These are phyloP conservation scores for Anisodus acutangulus DNA, from an alignment of 257 asterid genomes.

Conservation along the genomic window DNA sequence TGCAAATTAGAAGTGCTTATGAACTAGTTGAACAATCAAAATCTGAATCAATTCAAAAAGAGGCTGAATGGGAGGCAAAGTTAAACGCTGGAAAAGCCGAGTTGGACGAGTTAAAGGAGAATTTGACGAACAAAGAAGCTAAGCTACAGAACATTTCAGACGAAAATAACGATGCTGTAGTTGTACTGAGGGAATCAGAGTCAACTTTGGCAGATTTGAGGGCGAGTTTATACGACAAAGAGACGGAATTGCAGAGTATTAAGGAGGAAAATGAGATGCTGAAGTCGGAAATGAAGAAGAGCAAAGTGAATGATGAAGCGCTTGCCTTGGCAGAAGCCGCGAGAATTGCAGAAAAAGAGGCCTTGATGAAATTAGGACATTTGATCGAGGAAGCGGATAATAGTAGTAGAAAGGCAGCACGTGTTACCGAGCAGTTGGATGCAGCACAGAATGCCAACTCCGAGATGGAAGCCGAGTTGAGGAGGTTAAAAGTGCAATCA, in stretches of 20 bases:
- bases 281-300: constrained; percentile 57
- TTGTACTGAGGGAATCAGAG: constrained; percentile 44
- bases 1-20: constrained; percentile 68
- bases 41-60: constrained; percentile 49
- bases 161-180: constrained; percentile 32
- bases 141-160: constrained; percentile 17
- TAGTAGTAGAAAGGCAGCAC: constrained; percentile 55
- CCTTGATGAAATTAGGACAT: constrained; percentile 63
- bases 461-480: constrained; percentile 77
- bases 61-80: constrained; percentile 63
- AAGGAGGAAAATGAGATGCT: constrained; percentile 63
- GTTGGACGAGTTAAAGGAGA: constrained; percentile 52
- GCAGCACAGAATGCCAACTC: constrained; percentile 77
- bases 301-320: constrained; percentile 49
- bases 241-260: constrained; percentile 51
- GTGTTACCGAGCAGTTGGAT: constrained; percentile 68
- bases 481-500: constrained; percentile 80
- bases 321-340: constrained; percentile 57
- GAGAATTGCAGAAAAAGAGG: constrained; percentile 63
- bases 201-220: constrained; percentile 51
- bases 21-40: constrained; percentile 66
- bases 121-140: constrained; percentile 49
- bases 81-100: constrained; percentile 50
- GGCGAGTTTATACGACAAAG: constrained; percentile 52
- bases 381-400: constrained; percentile 75